Evolutionary conservation across 345 rosid species (phyloP), one percentile per base, ranked within the genome.

Genomic region (Melaleuca alternifolia): DNA sequence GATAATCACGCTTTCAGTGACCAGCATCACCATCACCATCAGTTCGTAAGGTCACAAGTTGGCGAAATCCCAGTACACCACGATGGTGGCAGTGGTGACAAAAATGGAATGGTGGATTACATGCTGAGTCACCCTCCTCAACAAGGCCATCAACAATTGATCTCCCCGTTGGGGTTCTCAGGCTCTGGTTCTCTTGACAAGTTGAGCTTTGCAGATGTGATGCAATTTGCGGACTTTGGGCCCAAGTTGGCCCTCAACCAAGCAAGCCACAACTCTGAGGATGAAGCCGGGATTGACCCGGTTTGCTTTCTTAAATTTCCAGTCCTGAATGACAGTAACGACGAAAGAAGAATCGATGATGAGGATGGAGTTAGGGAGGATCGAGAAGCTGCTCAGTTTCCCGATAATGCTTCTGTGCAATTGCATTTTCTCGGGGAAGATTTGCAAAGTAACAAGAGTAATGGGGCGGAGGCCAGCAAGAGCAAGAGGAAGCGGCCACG

Each of bases 201-300:
- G 86, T 85, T 94, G 85, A 94, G 95, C 90, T 96, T 96, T 18
- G 95, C 96, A 6, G 98, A 96, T 85, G 96, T 95, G 87, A 96
- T 96, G 99, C 98, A 95, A 53, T 95, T 97, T 54, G 94, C 97
- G 0, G 98, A 97, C 86, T 97, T 94, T 2, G 96, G 99, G 62
- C 95, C 98, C 2, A 96, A 95, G 90, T 65, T 94, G 65, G 92
- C 93, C 26, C 89, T 95, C 65, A 97, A 93, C 86, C 97, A 94
- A 51, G 90, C 94, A 79, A 91, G 48, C 12, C 81, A 88, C 87
- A 90, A 90, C 87, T 89, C 92, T 3, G 96, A 92, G 11, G 94
- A 92, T 59, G 97, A 92, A 88, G 88, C 93, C 8, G 96, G 93
- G 83, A 90, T 93, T 6, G 98, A 96, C 62, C 98, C 99, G 13